Conservation (phyloP, 2,329 filamentous ascomycete species). For the Clarireedia homoeocarpa region DNA sequence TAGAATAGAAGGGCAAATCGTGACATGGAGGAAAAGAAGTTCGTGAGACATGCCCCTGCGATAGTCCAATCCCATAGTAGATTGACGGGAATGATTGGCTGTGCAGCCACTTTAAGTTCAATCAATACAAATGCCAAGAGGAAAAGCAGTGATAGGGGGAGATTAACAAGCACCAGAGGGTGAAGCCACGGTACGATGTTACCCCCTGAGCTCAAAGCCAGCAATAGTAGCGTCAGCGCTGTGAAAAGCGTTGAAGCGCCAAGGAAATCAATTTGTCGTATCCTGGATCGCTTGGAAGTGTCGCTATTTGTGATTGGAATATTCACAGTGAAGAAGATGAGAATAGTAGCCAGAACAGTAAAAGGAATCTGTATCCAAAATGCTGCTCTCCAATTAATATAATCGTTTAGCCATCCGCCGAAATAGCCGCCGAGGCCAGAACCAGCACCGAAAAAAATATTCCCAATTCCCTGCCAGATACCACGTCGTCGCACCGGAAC, state of each 20-base stretch:
- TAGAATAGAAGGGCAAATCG: constrained; percentile 55
- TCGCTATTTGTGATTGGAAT: background rate
- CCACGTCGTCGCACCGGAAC: background rate
- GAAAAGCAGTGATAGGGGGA: background rate
- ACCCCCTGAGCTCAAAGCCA: constrained; percentile 54
- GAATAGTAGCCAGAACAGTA: background rate
- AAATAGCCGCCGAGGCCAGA: background rate
- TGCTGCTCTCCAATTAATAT: background rate
- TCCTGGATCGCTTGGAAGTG: constrained; percentile 9
- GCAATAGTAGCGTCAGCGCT: constrained; percentile 64
- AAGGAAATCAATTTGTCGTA: constrained; percentile 60
- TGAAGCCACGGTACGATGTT: constrained; percentile 52
- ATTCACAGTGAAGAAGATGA: background rate
- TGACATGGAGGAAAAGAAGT: constrained; percentile 61
- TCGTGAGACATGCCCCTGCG: constrained; percentile 58
- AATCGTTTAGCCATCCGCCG: background rate
- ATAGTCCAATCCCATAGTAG: constrained; percentile 58
- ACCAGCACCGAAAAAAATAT: background rate
- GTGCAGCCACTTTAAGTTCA: constrained; percentile 40
- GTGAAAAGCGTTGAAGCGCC: constrained; percentile 57
- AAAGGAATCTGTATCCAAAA: background rate
- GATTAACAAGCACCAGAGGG: constrained; percentile 40
- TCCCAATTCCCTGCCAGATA: background rate
- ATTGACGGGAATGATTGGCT: constrained; percentile 49
- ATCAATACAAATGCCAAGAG: constrained; percentile 34